Evolutionary conservation across 495 filamentous ascomycete species (phyloP), one percentile per base, ranked within the genome.

Genomic region (Penicillium angulare): DNA sequence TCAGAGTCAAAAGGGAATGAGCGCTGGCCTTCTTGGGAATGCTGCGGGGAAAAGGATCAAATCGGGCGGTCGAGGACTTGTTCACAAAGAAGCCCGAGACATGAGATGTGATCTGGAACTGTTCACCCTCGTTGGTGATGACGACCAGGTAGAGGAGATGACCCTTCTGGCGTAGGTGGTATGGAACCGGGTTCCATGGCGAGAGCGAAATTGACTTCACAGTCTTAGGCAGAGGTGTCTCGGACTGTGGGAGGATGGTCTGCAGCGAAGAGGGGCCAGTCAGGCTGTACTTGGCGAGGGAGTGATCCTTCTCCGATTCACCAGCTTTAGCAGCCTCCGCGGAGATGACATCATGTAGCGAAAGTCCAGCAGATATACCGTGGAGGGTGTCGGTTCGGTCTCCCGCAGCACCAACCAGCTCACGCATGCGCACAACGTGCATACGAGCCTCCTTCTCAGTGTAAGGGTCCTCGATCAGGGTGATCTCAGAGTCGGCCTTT

Each of bases 391-490:
- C 95, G 26, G 90, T 84, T 43, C 92, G 85, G 66, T 95, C 84
- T 18, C 90, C 90, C 26, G 91, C 83, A 55, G 91, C 92, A 40
- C 95, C 95, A 49, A 99, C 88, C 40, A 99, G 76, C 57, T 99
- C 95, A 53, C 95, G 77, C 45, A 96, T 83, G 43, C 95, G 80
- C 36, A 97, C 81, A 42, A 97, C 72, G 69, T 99, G 95, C 77
- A 97, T 86, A 52, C 95, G 86, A 42, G 95, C 92, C 69, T 97
- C 93, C 77, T 96, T 97, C 74, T 97, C 95, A 20, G 90, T 99
- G 68, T 99, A 99, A 15, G 95, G 89, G 62, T 99, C 95, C 70
- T 97, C 90, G 34, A 97, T 84, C 51, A 99, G 73, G 27, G 77
- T 79, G 32, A 97, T 75, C 64, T 89, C 85, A 9, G 90, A 85